Percentiles rank a stretch among this genome's conserved stretches.
phyloP scores from a whole-genome alignment of 2,329 filamentous ascomycete species.

The Didymellaceae sp. region DNA sequence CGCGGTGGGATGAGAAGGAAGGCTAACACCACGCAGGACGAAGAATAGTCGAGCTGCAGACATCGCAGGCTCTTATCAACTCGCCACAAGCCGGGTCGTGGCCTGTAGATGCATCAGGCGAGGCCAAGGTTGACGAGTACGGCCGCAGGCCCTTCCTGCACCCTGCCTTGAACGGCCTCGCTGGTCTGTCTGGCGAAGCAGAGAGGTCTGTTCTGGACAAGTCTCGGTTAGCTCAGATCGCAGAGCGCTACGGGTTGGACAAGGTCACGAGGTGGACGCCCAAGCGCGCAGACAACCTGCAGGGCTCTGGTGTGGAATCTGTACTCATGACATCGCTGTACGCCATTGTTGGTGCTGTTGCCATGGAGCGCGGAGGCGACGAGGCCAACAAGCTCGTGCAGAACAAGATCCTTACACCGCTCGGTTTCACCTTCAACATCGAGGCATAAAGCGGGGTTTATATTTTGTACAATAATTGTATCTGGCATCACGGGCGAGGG shows the following conservation, averaged over 20 bases:
- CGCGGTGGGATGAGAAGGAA: not conserved
- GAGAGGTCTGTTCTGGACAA: conserved; percentile 69
- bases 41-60: conserved; percentile 68
- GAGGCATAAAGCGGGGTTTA: conserved; percentile 8
- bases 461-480: conserved; percentile 18
- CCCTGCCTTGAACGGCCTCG: conserved; percentile 72
- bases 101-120: conserved; percentile 27
- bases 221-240: conserved; percentile 71
- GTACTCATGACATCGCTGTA: conserved; percentile 81
- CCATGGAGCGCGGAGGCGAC: conserved; percentile 84
- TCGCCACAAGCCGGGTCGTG: conserved; percentile 47
- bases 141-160: conserved; percentile 72
- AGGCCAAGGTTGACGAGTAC: conserved; percentile 37
- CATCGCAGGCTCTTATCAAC: conserved; percentile 66
- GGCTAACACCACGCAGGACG: conserved; percentile 57
- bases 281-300: conserved; percentile 72
- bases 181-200: conserved; percentile 69
- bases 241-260: conserved; percentile 71
- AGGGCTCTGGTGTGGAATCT: conserved; percentile 73
- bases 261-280: conserved; percentile 89
- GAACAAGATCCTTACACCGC: conserved; percentile 72
- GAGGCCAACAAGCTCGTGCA: conserved; percentile 76
- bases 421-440: conserved; percentile 41
- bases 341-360: conserved; percentile 85
- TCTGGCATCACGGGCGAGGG: conserved; percentile 16